Evolutionary conservation across 192 early-diverging fungal species (phyloP), one percentile per base, ranked within the genome.

Genomic region (Linnemannia elongata): DNA sequence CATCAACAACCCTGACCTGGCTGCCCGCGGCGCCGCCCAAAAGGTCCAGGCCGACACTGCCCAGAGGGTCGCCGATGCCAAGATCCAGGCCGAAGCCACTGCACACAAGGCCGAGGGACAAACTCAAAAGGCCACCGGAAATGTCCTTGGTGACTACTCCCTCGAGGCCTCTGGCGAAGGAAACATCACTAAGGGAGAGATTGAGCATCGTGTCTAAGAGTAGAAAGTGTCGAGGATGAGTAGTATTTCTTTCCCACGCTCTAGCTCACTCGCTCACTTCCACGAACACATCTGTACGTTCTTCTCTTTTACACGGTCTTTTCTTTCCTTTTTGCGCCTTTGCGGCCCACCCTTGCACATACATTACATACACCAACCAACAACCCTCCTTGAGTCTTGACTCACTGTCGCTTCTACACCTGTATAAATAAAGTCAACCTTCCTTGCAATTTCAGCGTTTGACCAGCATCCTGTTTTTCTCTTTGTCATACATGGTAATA

Each of bases 31-130:
- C 10, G 77, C 82, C 12, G 82, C 82, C 3, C 77, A 76, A 63
- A 85, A 85, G 54, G 24, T 69, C 8, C 82, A 79, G 17, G 82
- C 82, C 27, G 77, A 85, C 20, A 52, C 10, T 36, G 60, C 82
- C 18, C 82, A 85, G 20, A 27, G 27, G 17, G 9, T 76, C 9
- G 73, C 73, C n/a, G 68, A 85, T 55, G 77, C 69, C 0, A 55
- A 79, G 60, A 79, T 10, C 15, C 38, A 79, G 47, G n/a, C 77
- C 24, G 52, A 85, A 36, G 82, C 73, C 1, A 0, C 52, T 30
- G 77, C 69, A 7, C 71, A 75, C 39, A 79, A 33, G 18, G 49
- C 49, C 38, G 57, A 60, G 45, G 82, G 82, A 20, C 42, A 76
- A 7, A 66, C 77, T 13, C 77, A 85, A 30, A 22, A 79, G n/a